Evolutionary conservation across 129 eudicot species (phyloP).

Genomic region (Calendula officinalis): DNA sequence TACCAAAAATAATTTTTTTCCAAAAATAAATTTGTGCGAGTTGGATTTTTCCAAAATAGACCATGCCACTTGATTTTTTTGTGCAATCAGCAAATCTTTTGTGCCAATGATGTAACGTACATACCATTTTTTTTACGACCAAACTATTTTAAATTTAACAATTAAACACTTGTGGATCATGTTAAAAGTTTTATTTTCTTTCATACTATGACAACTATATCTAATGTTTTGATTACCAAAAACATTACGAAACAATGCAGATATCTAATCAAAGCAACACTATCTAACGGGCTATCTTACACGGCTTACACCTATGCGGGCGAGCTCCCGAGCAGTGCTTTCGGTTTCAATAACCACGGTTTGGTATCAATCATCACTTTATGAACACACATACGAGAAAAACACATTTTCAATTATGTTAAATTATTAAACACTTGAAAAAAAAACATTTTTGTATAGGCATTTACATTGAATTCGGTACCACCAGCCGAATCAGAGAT

Average conservation of each 20-base stretch:
- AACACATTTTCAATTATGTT: background rate
- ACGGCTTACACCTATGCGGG: slow-evolving; percentile 98
- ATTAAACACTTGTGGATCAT: too few species aligned
- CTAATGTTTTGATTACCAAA: background rate
- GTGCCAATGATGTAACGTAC: too few species aligned
- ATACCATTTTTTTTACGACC: too few species aligned
- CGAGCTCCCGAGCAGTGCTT: slow-evolving; percentile 97
- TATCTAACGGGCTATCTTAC: slow-evolving; percentile 54
- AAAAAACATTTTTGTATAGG: slow-evolving; percentile 37
- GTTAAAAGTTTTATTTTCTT: too few species aligned
- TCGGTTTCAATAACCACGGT: slow-evolving; percentile 83
- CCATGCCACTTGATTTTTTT: too few species aligned
- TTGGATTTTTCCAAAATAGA: too few species aligned
- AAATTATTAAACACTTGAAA: too few species aligned
- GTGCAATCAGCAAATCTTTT: too few species aligned
- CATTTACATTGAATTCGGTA: slow-evolving; percentile 88
- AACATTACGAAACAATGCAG: slow-evolving; percentile 42
- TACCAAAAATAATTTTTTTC: too few species aligned
- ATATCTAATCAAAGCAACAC: slow-evolving; percentile 64
- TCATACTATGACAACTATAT: too few species aligned
- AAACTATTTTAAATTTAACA: too few species aligned
- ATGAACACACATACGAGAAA: background rate
- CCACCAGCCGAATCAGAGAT: slow-evolving; percentile 77
- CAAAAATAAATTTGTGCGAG: too few species aligned
- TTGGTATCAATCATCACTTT: slow-evolving; percentile 44